phyloP scores from a whole-genome alignment of 805 yeast genomes.

The Saccharomycopsis capsularis region DNA sequence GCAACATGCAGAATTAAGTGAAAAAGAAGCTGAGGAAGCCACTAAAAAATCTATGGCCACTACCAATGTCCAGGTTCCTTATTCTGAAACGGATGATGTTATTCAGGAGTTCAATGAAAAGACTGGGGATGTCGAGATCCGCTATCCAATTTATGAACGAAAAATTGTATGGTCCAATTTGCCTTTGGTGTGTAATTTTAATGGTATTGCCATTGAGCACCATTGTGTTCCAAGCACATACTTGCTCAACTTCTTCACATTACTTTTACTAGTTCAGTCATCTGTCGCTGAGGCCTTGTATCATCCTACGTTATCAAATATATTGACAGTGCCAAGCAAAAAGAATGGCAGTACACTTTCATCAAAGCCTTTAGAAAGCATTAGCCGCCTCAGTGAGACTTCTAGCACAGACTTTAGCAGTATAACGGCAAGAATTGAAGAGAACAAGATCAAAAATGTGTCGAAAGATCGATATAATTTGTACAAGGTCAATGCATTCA shows the following conservation, averaged over 20 bases:
- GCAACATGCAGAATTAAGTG: neutral
- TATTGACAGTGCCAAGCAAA: neutral
- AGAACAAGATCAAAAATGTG: neutral
- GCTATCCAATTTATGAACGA: conserved; percentile 4
- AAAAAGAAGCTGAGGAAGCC: neutral
- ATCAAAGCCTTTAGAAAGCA: too few relatives aligned
- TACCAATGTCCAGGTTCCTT: neutral
- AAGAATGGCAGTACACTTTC: neutral
- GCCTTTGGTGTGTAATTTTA: conserved; percentile 2
- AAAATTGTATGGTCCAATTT: conserved; percentile 1
- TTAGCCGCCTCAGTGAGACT: neutral
- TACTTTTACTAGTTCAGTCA: conserved; percentile 7
- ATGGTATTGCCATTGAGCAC: neutral
- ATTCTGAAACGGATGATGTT: neutral
- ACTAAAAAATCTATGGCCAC: neutral
- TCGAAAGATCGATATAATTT: conserved; percentile 19
- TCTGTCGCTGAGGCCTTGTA: neutral
- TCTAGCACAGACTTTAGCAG: too few relatives aligned
- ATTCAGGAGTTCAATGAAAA: conserved; percentile 14
- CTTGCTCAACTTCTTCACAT: conserved; percentile 13
- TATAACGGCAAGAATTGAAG: neutral
- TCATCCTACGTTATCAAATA: neutral
- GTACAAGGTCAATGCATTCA: conserved; percentile 24
- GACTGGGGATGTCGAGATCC: conserved; percentile 11
- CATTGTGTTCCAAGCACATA: conserved; percentile 4